Percentiles rank a stretch among this genome's conserved stretches.
These are phyloP conservation scores for Phellopilus nigrolimitatus DNA, from an alignment of 1,284 basidiomycete species.

Conservation along the genomic window DNA sequence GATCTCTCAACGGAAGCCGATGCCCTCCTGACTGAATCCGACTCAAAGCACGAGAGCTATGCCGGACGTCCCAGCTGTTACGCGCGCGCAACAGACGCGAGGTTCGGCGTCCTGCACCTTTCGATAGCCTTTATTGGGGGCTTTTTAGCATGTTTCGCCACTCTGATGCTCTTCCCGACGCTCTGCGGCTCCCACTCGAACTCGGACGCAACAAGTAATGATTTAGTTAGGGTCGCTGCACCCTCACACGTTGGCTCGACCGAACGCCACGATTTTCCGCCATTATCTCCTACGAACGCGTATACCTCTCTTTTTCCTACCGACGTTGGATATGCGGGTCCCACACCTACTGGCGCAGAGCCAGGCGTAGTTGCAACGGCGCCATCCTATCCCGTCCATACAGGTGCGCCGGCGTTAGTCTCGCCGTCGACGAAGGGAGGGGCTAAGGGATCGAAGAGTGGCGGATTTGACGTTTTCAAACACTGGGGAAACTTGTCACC, in stretches of 20 bases:
- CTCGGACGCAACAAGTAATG: constrained; percentile 6
- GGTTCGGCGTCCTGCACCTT: constrained; percentile 35
- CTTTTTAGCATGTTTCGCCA: constrained; percentile 37
- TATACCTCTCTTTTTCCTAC: constrained; percentile 68
- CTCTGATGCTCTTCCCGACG: constrained; percentile 39
- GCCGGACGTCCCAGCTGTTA: constrained; percentile 6
- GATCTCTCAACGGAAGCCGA: constrained; percentile 29
- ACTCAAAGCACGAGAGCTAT: background rate
- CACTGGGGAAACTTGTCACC: constrained; percentile 83
- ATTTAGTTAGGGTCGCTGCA: constrained; percentile 29
- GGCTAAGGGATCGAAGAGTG: constrained; percentile 24
- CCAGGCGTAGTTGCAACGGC: constrained; percentile 75
- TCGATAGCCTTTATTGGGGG: constrained; percentile 41
- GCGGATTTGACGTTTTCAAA: constrained; percentile 58
- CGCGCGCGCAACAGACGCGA: constrained; percentile 25
- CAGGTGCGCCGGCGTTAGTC: constrained; percentile 64
- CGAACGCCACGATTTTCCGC: constrained; percentile 64
- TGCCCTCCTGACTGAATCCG: constrained; percentile 16
- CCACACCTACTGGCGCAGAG: constrained; percentile 82
- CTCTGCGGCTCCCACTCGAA: constrained; percentile 7
- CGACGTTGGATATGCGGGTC: constrained; percentile 75
- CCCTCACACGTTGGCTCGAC: constrained; percentile 68
- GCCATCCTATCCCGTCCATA: constrained; percentile 69
- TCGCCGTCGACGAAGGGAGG: constrained; percentile 32
- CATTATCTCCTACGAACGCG: constrained; percentile 62